Percentiles rank a stretch among this genome's conserved stretches.
Evolutionary conservation across 164 flowering plant genomes (phyloP).

Genomic region (Vitis riparia): DNA sequence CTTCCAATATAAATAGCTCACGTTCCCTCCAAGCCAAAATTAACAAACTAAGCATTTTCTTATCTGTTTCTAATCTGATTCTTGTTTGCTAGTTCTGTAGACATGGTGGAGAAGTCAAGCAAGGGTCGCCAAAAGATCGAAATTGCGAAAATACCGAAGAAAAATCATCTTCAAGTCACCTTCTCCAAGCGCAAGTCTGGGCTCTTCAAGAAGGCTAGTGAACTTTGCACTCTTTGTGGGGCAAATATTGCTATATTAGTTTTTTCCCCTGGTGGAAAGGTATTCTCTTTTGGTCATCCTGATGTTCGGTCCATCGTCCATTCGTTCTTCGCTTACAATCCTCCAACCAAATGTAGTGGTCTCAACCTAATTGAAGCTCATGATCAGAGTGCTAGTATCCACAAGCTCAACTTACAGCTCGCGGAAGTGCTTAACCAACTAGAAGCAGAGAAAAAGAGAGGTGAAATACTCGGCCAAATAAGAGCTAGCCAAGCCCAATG

Average conservation of each 20-base stretch:
- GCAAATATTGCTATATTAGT: conserved; percentile 4
- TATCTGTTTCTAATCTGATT: not conserved
- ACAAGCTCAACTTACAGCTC: conserved; percentile 3
- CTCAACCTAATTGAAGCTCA: not conserved
- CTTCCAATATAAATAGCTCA: no score
- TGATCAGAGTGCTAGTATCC: not conserved
- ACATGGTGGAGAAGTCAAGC: not conserved
- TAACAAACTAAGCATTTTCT: no score
- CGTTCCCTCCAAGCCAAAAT: no score
- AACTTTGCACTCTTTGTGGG: conserved; percentile 10
- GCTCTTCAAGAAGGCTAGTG: conserved; percentile 25
- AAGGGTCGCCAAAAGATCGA: conserved; percentile 23
- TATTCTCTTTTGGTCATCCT: conserved; percentile 13
- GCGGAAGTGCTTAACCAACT: not conserved
- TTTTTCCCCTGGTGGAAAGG: conserved; percentile 9
- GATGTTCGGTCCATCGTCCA: not conserved
- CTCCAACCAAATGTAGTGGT: not conserved
- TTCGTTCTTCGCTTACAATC: conserved; percentile 1
- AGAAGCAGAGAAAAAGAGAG: conserved; percentile 4
- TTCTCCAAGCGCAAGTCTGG: conserved; percentile 18
- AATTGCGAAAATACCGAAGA: conserved; percentile 15
- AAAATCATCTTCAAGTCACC: conserved; percentile 16
- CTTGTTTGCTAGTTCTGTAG: not conserved
- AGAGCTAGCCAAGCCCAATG: not conserved
- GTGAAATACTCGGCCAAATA: not conserved